Conservation (phyloP, 495 filamentous ascomycete genomes). For the Venustampulla echinocandica region DNA sequence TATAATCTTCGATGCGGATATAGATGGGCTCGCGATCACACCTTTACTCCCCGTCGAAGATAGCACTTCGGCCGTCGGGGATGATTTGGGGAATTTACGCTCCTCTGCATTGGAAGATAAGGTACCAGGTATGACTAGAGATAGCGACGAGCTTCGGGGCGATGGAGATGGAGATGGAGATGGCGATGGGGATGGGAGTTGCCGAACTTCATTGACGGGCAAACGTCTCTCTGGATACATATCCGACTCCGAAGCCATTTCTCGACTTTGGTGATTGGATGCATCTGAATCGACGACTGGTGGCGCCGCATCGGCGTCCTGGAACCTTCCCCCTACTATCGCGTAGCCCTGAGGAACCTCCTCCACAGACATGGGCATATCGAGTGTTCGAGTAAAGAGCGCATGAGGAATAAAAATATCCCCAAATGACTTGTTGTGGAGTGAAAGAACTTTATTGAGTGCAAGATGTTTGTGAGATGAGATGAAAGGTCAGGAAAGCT, state of each 20-base stretch:
- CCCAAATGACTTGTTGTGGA: background rate
- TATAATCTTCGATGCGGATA: slow-evolving; percentile 11
- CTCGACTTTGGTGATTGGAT: slow-evolving; percentile 1
- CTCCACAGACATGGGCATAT: slow-evolving; percentile 7
- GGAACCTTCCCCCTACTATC: background rate
- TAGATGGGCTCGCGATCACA: slow-evolving; percentile 3
- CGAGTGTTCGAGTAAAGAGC: background rate
- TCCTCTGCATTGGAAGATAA: no score
- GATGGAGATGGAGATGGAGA: no score
- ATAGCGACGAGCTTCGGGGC: slow-evolving; percentile 12
- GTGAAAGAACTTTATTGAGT: background rate
- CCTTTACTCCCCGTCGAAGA: slow-evolving; percentile 4
- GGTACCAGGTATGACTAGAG: no score
- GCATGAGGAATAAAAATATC: background rate
- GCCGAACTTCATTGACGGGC: slow-evolving; percentile 7
- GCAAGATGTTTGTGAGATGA: background rate
- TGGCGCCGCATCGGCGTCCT: background rate
- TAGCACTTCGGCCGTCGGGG: slow-evolving; percentile 5
- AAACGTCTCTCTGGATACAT: no score
- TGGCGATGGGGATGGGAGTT: slow-evolving; percentile 21
- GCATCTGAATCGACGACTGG: background rate
- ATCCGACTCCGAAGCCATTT: background rate
- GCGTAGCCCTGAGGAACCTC: background rate
- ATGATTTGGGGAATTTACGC: no score
- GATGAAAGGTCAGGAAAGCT: background rate